Percentiles rank a stretch among this genome's conserved stretches.
phyloP scores from a whole-genome alignment of 2,329 filamentous ascomycete genomes.

The Apiospora rasikravindrae region DNA sequence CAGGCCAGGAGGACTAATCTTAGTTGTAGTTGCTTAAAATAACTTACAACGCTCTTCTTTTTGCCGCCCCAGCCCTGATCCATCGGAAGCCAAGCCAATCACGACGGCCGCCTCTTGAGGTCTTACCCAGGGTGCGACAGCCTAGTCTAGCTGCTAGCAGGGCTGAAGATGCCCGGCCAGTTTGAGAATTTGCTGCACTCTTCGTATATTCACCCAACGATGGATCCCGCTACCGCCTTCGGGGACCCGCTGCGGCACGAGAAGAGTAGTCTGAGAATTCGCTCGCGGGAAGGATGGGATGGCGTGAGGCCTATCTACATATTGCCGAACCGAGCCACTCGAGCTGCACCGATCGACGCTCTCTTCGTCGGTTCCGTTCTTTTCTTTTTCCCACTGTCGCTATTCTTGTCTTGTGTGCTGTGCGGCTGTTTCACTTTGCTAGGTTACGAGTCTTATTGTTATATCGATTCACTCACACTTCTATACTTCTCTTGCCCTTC shows the following conservation, averaged over 20 bases:
- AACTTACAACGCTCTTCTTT: not conserved
- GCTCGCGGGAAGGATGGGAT: not conserved
- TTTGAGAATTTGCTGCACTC: constrained; percentile 5
- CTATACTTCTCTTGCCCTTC: not conserved
- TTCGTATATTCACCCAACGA: constrained; percentile 1
- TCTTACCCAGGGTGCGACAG: not conserved
- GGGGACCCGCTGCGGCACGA: not conserved
- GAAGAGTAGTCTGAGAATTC: not conserved
- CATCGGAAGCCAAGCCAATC: not conserved
- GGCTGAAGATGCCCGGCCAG: not conserved
- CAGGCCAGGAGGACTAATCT: not conserved
- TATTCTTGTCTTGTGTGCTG: constrained; percentile 4
- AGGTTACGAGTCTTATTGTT: not conserved
- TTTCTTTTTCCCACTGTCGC: constrained; percentile 7
- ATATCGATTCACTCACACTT: not conserved
- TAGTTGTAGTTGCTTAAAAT: constrained; percentile 7
- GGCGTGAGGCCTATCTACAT: not conserved
- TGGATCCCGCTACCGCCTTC: not conserved
- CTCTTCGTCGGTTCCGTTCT: constrained; percentile 2
- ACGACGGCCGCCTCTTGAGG: not conserved
- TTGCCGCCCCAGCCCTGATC: not conserved
- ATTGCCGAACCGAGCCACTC: constrained; percentile 1
- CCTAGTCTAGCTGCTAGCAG: constrained; percentile 12
- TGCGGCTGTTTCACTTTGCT: too few relatives aligned
- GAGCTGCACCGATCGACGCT: constrained; percentile 5